Conservation (phyloP, 2,329 filamentous ascomycete genomes). For the Calonectria multiphialidica region DNA sequence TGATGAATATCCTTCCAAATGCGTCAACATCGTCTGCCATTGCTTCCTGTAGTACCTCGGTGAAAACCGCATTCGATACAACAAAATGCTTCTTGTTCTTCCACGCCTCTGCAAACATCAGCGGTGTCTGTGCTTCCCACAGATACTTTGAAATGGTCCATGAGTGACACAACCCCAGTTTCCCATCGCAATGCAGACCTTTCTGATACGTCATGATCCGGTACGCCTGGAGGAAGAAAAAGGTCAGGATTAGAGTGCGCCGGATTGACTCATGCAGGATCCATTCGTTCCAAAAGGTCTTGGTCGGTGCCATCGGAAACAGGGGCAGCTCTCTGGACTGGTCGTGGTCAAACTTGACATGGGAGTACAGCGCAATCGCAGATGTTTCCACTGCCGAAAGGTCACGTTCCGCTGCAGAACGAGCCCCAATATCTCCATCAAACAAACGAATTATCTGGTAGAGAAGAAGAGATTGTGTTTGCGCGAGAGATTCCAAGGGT, state of each 20-base stretch:
- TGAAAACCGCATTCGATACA: slow-evolving; percentile 46
- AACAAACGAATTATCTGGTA: slow-evolving; percentile 65
- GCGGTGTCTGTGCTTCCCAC: slow-evolving; percentile 51
- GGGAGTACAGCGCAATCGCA: slow-evolving; percentile 47
- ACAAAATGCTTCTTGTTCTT: slow-evolving; percentile 50
- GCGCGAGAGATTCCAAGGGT: slow-evolving; percentile 50
- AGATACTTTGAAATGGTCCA: slow-evolving; percentile 55
- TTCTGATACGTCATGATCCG: slow-evolving; percentile 47
- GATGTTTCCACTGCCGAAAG: slow-evolving; percentile 49
- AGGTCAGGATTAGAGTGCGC: slow-evolving; percentile 62
- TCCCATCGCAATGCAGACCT: slow-evolving; percentile 44
- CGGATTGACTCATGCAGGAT: slow-evolving; percentile 65
- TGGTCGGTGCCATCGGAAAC: slow-evolving; percentile 54
- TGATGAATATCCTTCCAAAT: slow-evolving; percentile 55
- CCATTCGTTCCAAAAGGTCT: slow-evolving; percentile 63
- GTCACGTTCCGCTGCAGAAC: slow-evolving; percentile 52
- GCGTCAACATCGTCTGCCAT: slow-evolving; percentile 56
- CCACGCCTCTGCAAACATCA: slow-evolving; percentile 55
- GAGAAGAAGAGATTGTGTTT: slow-evolving; percentile 61
- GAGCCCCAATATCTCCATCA: slow-evolving; percentile 60
- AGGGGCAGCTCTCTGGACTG: slow-evolving; percentile 40
- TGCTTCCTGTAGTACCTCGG: slow-evolving; percentile 47
- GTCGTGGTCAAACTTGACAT: slow-evolving; percentile 48
- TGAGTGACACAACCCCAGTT: slow-evolving; percentile 47
- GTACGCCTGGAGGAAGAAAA: slow-evolving; percentile 58